Base-by-base conservation (phyloP, 805 yeast species). In the Ogataea parapolymorpha region DNA sequence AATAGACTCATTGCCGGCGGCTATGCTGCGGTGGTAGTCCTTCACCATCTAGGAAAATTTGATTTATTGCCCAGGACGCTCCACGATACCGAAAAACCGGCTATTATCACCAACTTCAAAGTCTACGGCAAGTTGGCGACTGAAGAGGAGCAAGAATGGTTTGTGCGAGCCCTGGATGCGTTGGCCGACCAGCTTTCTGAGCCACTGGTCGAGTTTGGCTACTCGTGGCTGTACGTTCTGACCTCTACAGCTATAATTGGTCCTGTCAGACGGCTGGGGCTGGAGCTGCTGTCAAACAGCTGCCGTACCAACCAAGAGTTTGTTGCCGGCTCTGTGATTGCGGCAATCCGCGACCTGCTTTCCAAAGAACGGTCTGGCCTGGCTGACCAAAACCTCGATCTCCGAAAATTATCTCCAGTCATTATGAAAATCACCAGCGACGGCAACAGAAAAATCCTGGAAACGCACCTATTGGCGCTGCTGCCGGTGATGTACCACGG, bases 1-100 rank as follows among this genome's bases (percentile, higher is more conserved):
- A 73, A 68, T 58, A 72, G 77, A 57, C 65, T 75, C 8, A 71
- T 81, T 13, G 61, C 72, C 2, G 72, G 77, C 36, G 79, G 81
- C 3, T 80, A 76, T 55, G 80, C 80, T 2, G 61, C 74, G 2
- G 48, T 68, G 45, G 45, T 47, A 8, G 39, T 47, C 9, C 36
- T 54, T 15, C 45, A 44, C 11, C 35, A 50, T 3, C 25, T 70
- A 6, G 50, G 50, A 12, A 46, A 58, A 5, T 55, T 56, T 6
- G 59, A 56, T 7, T 46, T 70, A 17, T 50, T 69, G 37, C 34
- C 45, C 5, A 68, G 63, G 22, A 61, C 73, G 1, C 54, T 75
- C 6, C 34, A 45, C 0, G 59, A 68, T 13, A 70, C 65, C 8
- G 75, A 61, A 6, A 72, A 67, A 45, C 68, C 81, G 39, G 67